Evolutionary conservation across 192 early-diverging fungal genomes (phyloP).

Genomic region (Kickxella alabastrina): DNA sequence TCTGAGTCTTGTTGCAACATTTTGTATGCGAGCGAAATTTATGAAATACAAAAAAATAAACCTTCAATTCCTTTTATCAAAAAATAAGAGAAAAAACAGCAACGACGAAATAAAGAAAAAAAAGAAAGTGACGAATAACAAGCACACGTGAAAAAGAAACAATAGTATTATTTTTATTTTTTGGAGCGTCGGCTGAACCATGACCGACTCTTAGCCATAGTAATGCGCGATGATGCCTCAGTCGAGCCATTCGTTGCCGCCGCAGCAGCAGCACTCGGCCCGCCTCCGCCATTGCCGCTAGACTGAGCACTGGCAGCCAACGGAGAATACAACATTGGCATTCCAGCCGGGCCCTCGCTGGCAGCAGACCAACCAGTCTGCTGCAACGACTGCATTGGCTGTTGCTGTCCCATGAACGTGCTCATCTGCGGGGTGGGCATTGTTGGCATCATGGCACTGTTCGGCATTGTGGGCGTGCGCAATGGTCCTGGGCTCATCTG

Average conservation of each 20-base stretch:
- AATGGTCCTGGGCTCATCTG: constrained; percentile 4
- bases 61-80: background rate
- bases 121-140: too few species aligned
- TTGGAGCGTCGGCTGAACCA: constrained; percentile 46
- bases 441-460: constrained; percentile 6
- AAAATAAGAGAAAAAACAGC: background rate
- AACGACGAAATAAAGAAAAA: background rate
- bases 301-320: background rate
- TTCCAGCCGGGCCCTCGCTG: too few species aligned
- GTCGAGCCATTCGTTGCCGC: too few species aligned
- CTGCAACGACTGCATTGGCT: background rate
- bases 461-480: background rate
- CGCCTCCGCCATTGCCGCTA: too few species aligned
- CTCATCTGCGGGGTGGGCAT: constrained; percentile 2
- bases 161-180: too few species aligned
- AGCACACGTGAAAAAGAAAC: too few species aligned
- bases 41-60: too few species aligned
- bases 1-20: background rate
- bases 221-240: too few species aligned
- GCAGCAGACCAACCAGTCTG: too few species aligned
- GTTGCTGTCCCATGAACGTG: background rate
- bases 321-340: too few species aligned
- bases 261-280: too few species aligned
- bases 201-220: constrained; percentile 23
- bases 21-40: too few species aligned